These are phyloP conservation scores for Alternaria panax DNA, from an alignment of 2,329 filamentous ascomycete species.

Conservation along the genomic window DNA sequence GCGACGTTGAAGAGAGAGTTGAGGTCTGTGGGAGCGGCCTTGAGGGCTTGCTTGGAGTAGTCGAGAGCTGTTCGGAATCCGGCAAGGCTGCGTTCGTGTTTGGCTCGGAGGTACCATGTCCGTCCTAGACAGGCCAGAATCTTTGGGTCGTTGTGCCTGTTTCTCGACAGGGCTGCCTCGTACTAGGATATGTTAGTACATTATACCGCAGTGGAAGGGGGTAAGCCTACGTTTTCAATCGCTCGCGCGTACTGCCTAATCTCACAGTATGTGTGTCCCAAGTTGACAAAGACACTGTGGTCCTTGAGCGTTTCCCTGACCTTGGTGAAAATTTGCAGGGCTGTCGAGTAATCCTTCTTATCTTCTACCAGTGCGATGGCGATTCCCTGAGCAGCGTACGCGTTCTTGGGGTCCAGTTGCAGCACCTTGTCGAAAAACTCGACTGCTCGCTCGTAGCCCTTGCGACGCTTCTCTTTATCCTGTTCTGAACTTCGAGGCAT, in stretches of 20 bases:
- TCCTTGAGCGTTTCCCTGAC: constrained; percentile 90
- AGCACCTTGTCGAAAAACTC: constrained; percentile 99
- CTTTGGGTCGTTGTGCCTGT: constrained; percentile 77
- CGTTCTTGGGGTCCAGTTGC: constrained; percentile 92
- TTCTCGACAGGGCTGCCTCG: constrained; percentile 81
- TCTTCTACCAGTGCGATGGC: constrained; percentile 95
- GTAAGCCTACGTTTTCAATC: constrained; percentile 73
- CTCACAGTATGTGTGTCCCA: constrained; percentile 92
- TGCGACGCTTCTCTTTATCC: constrained; percentile 89
- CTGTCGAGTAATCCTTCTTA: constrained; percentile 84
- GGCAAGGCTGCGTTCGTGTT: constrained; percentile 69
- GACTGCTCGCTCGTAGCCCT: constrained; percentile 87
- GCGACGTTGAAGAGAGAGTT: constrained; percentile 98
- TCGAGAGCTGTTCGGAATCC: constrained; percentile 70
- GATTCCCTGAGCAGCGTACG: constrained; percentile 94
- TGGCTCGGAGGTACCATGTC: constrained; percentile 83
- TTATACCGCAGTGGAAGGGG: background rate
- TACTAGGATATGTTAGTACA: constrained; percentile 62
- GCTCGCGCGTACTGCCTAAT: constrained; percentile 88
- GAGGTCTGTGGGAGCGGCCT: constrained; percentile 79
- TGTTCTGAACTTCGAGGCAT: constrained; percentile 90
- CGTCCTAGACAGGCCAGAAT: constrained; percentile 87
- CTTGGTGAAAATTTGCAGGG: constrained; percentile 87
- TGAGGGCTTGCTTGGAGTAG: constrained; percentile 73
- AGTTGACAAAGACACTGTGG: constrained; percentile 85